Base-by-base conservation (phyloP, 441 rosid genomes). In the Theobroma grandiflorum region DNA sequence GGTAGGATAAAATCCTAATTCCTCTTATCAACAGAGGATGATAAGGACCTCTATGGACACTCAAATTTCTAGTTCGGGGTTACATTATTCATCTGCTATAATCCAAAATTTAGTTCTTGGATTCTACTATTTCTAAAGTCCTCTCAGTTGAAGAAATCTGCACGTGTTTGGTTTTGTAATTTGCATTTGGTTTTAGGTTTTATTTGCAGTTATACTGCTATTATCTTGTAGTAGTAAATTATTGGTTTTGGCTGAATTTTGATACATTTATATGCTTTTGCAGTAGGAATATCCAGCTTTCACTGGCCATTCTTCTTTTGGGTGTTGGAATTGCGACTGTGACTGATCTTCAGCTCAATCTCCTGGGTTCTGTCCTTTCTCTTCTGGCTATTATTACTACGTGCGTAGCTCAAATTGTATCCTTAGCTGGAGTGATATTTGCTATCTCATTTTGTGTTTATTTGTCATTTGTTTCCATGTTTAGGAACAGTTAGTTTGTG, bases 261-360 rank as follows among this genome's bases (percentile, higher is more conserved):
- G 49, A 81, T 71, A 58, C 40, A 31, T 74, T 1, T n/a, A 64
- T 53, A 37, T 59, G 76, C 61, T 40, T 37, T 82, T 92, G 94
- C 96, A 96, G 99, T 89, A 89, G 93, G 78, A 91, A 85, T 43
- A 85, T 96, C 77, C 99, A 96, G 84, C 81, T 95, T 89, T 87
- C 99, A 49, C 84, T 96, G 52, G 69, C 63, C 74, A 88, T 96
- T 86, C 98, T 96, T 86, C 99, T 96, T 75, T 49, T 93, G 80
- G 99, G 99, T 83, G 99, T 96, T 84, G 99, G 98, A 83, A 95
- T 96, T 83, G 99, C 99, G 68, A 96, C 99, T 22, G 97, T 96
- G 68, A 96, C 99, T 61, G 99, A 96, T 91, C 94, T 96, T 85
- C 99, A 96, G 85, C 98, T 96, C 82, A 96, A 96, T 86, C 87